Evolutionary conservation across 768 basidiomycete genomes (phyloP).

Genomic region (Tephrocybe sp.): DNA sequence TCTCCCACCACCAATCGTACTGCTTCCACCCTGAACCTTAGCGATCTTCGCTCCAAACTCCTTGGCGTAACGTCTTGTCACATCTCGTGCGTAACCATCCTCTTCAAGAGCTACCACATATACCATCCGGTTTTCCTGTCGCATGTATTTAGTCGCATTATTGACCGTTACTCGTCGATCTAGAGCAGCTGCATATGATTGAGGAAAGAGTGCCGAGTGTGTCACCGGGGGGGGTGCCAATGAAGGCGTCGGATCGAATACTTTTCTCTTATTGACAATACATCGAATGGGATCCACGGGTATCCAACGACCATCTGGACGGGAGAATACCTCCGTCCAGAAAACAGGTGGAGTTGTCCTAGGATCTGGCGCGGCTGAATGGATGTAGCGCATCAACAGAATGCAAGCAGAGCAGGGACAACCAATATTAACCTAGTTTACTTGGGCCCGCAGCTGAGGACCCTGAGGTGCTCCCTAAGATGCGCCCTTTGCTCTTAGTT

Average conservation of each 20-base stretch:
- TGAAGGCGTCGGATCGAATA: constrained; percentile 67
- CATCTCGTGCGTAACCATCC: constrained; percentile 88
- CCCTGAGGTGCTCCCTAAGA: constrained; percentile 28
- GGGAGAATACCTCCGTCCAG: constrained; percentile 97
- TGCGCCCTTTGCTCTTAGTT: constrained; percentile 47
- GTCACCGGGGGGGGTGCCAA: constrained; percentile 13
- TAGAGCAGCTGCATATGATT: constrained; percentile 18
- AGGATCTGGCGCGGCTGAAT: constrained; percentile 46
- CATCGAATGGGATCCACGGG: constrained; percentile 87
- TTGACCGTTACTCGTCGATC: constrained; percentile 18
- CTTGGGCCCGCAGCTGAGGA: constrained; percentile 18
- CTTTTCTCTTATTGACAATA: constrained; percentile 75
- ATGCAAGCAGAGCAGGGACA: background rate
- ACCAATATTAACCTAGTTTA: constrained; percentile 20
- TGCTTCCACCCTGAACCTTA: constrained; percentile 69
- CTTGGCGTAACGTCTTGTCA: constrained; percentile 85
- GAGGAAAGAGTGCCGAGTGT: constrained; percentile 18
- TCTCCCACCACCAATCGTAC: constrained; percentile 38
- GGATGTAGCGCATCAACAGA: background rate
- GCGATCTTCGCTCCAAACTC: constrained; percentile 77
- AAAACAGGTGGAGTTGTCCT: constrained; percentile 76
- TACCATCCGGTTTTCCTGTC: constrained; percentile 75
- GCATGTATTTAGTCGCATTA: constrained; percentile 20
- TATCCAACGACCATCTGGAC: constrained; percentile 88
- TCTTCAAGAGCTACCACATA: constrained; percentile 96